Evolutionary conservation across 2,329 filamentous ascomycete species (phyloP).

Genomic region (Claviceps sorghi): DNA sequence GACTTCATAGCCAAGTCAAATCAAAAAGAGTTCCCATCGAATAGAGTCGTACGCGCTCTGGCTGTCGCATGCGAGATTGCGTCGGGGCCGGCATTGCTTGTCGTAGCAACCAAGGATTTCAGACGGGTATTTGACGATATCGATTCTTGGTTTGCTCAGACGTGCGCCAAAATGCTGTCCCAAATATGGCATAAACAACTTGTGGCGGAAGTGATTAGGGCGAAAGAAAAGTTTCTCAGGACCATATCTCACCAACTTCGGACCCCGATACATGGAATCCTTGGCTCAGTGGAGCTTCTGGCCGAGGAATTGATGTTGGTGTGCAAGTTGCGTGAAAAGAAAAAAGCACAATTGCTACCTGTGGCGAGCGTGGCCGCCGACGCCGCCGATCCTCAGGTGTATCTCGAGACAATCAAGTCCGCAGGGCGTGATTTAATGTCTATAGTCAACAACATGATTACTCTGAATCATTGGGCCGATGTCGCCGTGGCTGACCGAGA

Average conservation of each 20-base stretch:
- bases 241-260: slow-evolving; percentile 29
- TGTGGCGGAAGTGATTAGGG: slow-evolving; percentile 24
- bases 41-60: slow-evolving; percentile 22
- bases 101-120: slow-evolving; percentile 26
- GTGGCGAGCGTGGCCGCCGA: background rate
- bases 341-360: background rate
- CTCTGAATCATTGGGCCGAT: slow-evolving; percentile 24
- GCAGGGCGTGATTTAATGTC: slow-evolving; percentile 18
- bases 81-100: slow-evolving; percentile 18
- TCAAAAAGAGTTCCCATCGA: slow-evolving; percentile 14
- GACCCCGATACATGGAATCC: slow-evolving; percentile 32
- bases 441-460: slow-evolving; percentile 30
- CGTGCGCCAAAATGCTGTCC: slow-evolving; percentile 23
- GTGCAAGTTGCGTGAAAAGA: background rate
- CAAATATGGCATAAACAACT: slow-evolving; percentile 23
- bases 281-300: slow-evolving; percentile 23
- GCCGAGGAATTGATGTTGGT: slow-evolving; percentile 19
- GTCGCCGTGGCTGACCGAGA: slow-evolving; percentile 16
- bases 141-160: slow-evolving; percentile 29
- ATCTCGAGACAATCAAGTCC: slow-evolving; percentile 12
- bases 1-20: slow-evolving; percentile 22
- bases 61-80: slow-evolving; percentile 20
- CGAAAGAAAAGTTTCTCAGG: slow-evolving; percentile 29
- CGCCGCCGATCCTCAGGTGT: background rate
- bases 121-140: slow-evolving; percentile 30